Percentiles rank a stretch among this genome's conserved stretches.
Evolutionary conservation across 169 alveolate genomes (phyloP).

Genomic region (Toxoplasma gondii): DNA sequence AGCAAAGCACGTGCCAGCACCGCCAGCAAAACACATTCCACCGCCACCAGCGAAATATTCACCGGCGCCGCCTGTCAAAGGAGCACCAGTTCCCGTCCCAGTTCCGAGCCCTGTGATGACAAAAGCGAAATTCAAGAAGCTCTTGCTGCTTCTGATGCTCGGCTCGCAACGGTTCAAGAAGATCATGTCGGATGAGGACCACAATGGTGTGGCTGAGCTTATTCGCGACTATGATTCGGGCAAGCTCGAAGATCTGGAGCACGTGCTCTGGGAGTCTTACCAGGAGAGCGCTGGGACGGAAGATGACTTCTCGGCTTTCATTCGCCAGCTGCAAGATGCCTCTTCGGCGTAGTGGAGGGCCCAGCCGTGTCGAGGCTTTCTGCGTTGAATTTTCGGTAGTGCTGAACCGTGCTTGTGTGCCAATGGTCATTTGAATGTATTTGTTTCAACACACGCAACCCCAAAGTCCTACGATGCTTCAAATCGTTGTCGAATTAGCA

Average conservation of each 20-base stretch:
- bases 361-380: not conserved
- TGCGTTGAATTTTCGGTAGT: not conserved
- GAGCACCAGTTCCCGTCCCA: not conserved
- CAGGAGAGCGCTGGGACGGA: conserved; percentile 2
- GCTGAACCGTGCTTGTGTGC: not conserved
- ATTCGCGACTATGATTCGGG: conserved; percentile 21
- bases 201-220: conserved; percentile 2
- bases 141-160: conserved; percentile 2
- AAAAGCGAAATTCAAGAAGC: conserved; percentile 14
- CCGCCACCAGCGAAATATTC: not conserved
- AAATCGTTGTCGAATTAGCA: too few relatives aligned
- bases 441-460: not conserved
- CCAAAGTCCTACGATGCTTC: not conserved
- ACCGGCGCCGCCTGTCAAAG: not conserved
- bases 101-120: not conserved
- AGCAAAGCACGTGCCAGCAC: not conserved
- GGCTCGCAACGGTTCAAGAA: not conserved
- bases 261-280: conserved; percentile 12
- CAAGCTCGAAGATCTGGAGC: conserved; percentile 6
- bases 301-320: not conserved
- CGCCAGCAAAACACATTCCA: not conserved
- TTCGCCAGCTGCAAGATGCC: conserved; percentile 14
- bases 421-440: not conserved
- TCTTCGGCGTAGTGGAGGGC: not conserved
- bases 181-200: conserved; percentile 32